Conservation (phyloP, 768 basidiomycete species). For the Suillus sp. region DNA sequence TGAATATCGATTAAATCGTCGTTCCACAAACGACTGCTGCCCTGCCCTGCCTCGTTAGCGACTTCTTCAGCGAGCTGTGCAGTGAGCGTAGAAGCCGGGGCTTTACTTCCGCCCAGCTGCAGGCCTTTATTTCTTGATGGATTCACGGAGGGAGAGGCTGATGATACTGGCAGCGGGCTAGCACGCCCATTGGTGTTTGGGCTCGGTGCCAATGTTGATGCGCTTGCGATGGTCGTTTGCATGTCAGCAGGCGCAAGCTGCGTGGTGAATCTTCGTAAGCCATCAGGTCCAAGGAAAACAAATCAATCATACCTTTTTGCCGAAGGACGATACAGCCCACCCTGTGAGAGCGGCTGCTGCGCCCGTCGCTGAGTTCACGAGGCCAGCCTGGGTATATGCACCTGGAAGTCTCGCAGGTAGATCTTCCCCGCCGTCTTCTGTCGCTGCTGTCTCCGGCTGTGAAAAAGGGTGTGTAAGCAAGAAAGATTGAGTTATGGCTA, state of each 20-base stretch:
- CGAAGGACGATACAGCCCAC: constrained; percentile 92
- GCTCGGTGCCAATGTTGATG: constrained; percentile 50
- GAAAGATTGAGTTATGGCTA: constrained; percentile 7
- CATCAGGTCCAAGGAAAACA: neutral
- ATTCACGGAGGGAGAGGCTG: constrained; percentile 14
- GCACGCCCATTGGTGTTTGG: constrained; percentile 13
- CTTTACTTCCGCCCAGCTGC: constrained; percentile 66
- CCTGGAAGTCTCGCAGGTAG: constrained; percentile 31
- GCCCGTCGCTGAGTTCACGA: constrained; percentile 87
- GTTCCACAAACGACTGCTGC: constrained; percentile 62
- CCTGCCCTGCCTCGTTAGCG: constrained; percentile 32
- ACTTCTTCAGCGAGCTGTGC: too few species aligned
- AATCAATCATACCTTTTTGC: constrained; percentile 63
- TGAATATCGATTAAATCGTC: constrained; percentile 91
- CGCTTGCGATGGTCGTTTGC: constrained; percentile 60
- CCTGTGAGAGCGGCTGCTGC: constrained; percentile 92
- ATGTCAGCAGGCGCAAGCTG: constrained; percentile 75
- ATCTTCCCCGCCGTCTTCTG: constrained; percentile 38
- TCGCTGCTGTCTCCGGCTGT: constrained; percentile 58
- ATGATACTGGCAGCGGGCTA: neutral
- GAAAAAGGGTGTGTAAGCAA: neutral
- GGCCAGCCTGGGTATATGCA: constrained; percentile 33
- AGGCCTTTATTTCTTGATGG: constrained; percentile 56
- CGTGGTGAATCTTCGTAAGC: neutral
- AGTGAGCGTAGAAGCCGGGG: constrained; percentile 36